Evolutionary conservation across 805 yeast species (phyloP).

Genomic region (Cyberlindnera euphorbiae): DNA sequence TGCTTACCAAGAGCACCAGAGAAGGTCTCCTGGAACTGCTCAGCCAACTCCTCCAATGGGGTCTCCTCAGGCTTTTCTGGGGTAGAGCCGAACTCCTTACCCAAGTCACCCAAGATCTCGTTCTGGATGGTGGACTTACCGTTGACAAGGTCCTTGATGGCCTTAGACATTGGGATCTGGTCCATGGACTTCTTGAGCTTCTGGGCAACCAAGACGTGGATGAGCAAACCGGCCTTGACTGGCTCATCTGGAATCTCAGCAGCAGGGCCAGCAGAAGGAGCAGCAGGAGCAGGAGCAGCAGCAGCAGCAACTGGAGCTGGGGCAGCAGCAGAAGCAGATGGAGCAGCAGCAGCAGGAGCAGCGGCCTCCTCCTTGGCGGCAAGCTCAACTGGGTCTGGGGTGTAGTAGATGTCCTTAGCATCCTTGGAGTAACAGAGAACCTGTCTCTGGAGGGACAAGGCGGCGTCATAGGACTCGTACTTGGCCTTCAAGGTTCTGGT

Average conservation of each 20-base stretch:
- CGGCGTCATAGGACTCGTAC: constrained; percentile 97
- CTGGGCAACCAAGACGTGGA: constrained; percentile 91
- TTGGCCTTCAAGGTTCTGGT: constrained; percentile 88
- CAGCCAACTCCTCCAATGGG: constrained; percentile 93
- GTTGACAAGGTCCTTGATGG: constrained; percentile 94
- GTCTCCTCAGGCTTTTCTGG: constrained; percentile 99
- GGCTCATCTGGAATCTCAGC: constrained; percentile 87
- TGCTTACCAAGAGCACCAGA: constrained; percentile 90
- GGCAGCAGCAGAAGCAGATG: constrained; percentile 52
- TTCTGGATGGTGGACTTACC: constrained; percentile 99
- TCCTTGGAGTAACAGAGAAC: constrained; percentile 94
- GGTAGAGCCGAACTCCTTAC: constrained; percentile 95
- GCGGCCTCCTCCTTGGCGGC: constrained; percentile 28
- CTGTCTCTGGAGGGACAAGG: constrained; percentile 80
- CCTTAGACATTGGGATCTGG: constrained; percentile 81
- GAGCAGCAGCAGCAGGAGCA: constrained; percentile 28
- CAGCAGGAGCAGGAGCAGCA: constrained; percentile 52
- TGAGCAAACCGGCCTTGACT: constrained; percentile 72
- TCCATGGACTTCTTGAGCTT: constrained; percentile 89
- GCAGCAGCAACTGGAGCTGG: constrained; percentile 54
- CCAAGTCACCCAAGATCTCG: constrained; percentile 97
- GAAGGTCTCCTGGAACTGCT: constrained; percentile 88
- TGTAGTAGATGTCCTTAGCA: constrained; percentile 92
- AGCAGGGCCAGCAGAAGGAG: constrained; percentile 71
- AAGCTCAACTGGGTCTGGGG: constrained; percentile 62